A percentile compares a stretch with the other conserved stretches of the same genome.
These are phyloP conservation scores for Trichoderma simmonsii DNA, from an alignment of 2,329 filamentous ascomycete species.

Conservation along the genomic window DNA sequence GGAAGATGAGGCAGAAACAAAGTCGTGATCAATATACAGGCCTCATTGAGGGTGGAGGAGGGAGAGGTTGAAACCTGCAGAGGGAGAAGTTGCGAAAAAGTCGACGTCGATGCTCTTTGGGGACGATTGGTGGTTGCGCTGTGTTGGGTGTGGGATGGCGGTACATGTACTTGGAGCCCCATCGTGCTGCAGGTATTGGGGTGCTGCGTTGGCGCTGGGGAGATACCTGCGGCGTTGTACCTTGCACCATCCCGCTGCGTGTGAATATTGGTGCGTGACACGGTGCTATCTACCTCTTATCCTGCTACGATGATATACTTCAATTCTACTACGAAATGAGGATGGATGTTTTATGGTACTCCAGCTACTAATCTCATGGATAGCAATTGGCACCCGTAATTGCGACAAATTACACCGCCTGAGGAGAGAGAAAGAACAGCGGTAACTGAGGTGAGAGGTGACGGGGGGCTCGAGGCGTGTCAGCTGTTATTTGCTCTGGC, in stretches of 20 bases:
- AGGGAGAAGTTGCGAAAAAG: conserved; percentile 24
- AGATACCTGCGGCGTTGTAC: neutral
- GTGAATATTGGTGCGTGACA: neutral
- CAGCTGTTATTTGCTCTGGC: neutral
- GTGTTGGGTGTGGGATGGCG: neutral
- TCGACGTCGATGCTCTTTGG: neutral
- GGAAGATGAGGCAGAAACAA: conserved; percentile 28
- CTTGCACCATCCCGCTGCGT: neutral
- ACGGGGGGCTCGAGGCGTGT: neutral
- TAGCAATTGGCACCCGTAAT: neutral
- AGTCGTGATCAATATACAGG: conserved; percentile 38
- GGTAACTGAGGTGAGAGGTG: neutral
- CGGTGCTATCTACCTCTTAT: neutral
- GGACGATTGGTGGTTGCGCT: neutral
- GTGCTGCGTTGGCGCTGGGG: neutral
- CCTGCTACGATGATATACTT: neutral
- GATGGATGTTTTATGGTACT: neutral
- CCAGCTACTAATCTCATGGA: neutral
- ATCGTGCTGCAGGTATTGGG: neutral
- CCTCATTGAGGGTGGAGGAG: conserved; percentile 31
- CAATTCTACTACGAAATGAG: neutral
- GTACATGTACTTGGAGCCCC: neutral
- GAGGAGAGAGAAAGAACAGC: neutral
- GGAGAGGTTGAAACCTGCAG: conserved; percentile 26
- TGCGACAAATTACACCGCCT: neutral